phyloP scores from a whole-genome alignment of 2,329 filamentous ascomycete genomes.

The Fusarium caatingaense region DNA sequence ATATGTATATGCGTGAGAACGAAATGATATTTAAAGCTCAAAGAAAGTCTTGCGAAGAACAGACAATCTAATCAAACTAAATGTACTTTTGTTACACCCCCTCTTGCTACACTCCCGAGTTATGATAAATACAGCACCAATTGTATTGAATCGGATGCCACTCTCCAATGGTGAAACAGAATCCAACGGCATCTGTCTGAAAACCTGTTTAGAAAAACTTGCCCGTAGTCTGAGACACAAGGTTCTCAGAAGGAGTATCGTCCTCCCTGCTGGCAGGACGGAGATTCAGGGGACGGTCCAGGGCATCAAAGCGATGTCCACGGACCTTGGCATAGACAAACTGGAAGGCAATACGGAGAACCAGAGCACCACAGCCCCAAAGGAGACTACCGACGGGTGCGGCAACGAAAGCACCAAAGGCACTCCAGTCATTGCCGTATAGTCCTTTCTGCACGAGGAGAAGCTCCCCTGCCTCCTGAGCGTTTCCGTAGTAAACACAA shows the following conservation, averaged over 20 bases:
- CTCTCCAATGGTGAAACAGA: neutral
- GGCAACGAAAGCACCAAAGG: slow-evolving; percentile 84
- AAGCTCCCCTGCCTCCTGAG: slow-evolving; percentile 70
- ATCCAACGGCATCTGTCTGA: slow-evolving; percentile 16
- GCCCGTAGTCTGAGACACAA: slow-evolving; percentile 55
- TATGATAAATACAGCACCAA: neutral
- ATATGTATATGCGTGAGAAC: neutral
- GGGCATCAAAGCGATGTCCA: slow-evolving; percentile 73
- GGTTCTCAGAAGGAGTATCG: slow-evolving; percentile 42
- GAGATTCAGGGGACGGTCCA: slow-evolving; percentile 65
- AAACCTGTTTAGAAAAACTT: slow-evolving; percentile 64
- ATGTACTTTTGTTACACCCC: slow-evolving; percentile 2
- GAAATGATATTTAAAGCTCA: neutral
- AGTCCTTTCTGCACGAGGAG: slow-evolving; percentile 79
- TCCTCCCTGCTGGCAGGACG: slow-evolving; percentile 47
- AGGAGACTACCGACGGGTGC: slow-evolving; percentile 80
- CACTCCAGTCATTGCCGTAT: slow-evolving; percentile 82
- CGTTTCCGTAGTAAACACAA: slow-evolving; percentile 79
- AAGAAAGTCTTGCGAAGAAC: neutral
- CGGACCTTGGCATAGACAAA: slow-evolving; percentile 66
- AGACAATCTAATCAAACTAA: neutral
- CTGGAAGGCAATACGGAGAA: slow-evolving; percentile 68
- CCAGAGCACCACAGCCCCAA: slow-evolving; percentile 74
- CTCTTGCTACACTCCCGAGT: neutral
- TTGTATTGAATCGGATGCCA: neutral